phyloP scores from a whole-genome alignment of 148 eudicot species.

The Polygonum maritimum region DNA sequence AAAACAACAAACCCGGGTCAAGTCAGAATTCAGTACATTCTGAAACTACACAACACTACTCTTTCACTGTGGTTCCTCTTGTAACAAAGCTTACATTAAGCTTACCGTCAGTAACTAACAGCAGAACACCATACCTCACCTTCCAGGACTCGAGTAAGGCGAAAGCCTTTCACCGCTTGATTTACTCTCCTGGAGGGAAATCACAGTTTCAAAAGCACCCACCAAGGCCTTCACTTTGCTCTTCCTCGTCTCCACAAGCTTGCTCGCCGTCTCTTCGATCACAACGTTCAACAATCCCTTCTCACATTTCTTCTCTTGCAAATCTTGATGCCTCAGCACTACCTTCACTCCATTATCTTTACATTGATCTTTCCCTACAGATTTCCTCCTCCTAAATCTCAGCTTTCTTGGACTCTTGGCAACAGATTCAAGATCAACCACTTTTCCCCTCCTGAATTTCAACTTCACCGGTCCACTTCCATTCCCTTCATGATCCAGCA shows the following conservation, averaged over 20 bases:
- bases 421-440: conserved; percentile 40
- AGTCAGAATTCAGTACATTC: not conserved
- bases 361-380: conserved; percentile 20
- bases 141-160: conserved; percentile 5
- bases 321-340: conserved; percentile 71
- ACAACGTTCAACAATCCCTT: conserved; percentile 61
- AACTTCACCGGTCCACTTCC: conserved; percentile 27
- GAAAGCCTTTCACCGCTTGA: conserved; percentile 18
- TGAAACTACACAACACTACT: not conserved
- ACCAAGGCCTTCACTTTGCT: conserved; percentile 94
- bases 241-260: conserved; percentile 69
- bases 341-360: conserved; percentile 31
- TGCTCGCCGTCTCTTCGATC: conserved; percentile 88
- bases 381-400: conserved; percentile 35
- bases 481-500: conserved; percentile 20
- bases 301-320: conserved; percentile 54
- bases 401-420: conserved; percentile 33
- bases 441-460: conserved; percentile 64
- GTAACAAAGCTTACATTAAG: not conserved
- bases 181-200: conserved; percentile 66
- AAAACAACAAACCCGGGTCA: not conserved
- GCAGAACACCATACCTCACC: not conserved
- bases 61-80: not conserved
- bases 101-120: not conserved
- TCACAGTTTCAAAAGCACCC: conserved; percentile 92